Evolutionary conservation across 192 early-diverging fungal species (phyloP).

Genomic region (Kickxella alabastrina): DNA sequence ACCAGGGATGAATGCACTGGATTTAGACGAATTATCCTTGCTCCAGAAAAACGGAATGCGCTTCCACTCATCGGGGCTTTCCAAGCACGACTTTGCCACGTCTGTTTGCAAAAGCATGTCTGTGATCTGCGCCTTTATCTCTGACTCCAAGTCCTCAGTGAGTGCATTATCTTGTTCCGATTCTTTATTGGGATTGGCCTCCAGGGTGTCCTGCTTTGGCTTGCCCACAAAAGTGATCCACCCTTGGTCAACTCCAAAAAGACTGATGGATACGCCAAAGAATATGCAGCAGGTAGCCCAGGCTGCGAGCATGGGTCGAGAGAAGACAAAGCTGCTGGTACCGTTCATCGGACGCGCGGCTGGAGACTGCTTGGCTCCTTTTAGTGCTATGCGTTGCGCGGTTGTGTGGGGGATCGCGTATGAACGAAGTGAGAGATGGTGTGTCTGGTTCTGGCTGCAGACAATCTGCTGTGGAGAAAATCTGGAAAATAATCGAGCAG

Average conservation of each 20-base stretch:
- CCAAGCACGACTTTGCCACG: conserved; percentile 33
- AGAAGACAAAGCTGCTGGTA: conserved; percentile 20
- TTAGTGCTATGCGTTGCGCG: conserved; percentile 14
- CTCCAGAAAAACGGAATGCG: conserved; percentile 47
- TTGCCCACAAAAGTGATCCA: conserved; percentile 33
- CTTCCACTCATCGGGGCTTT: conserved; percentile 43
- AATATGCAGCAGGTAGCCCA: conserved; percentile 48
- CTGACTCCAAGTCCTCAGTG: background rate
- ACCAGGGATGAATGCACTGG: conserved; percentile 19
- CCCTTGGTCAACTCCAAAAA: conserved; percentile 37
- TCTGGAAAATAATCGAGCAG: background rate
- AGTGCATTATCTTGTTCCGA: background rate
- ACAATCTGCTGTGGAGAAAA: background rate
- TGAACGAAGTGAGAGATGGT: conserved; percentile 5
- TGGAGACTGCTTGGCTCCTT: background rate
- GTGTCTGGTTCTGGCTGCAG: background rate
- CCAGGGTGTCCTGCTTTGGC: background rate
- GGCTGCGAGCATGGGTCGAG: conserved; percentile 40
- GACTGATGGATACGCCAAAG: conserved; percentile 31
- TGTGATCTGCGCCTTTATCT: conserved; percentile 7
- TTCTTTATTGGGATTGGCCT: background rate
- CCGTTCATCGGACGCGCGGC: too few species aligned
- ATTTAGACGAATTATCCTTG: background rate
- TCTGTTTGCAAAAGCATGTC: conserved; percentile 19
- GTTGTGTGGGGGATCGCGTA: conserved; percentile 45